Conservation (phyloP, 139 green algal genomes). For the Penium margaritaceum region DNA sequence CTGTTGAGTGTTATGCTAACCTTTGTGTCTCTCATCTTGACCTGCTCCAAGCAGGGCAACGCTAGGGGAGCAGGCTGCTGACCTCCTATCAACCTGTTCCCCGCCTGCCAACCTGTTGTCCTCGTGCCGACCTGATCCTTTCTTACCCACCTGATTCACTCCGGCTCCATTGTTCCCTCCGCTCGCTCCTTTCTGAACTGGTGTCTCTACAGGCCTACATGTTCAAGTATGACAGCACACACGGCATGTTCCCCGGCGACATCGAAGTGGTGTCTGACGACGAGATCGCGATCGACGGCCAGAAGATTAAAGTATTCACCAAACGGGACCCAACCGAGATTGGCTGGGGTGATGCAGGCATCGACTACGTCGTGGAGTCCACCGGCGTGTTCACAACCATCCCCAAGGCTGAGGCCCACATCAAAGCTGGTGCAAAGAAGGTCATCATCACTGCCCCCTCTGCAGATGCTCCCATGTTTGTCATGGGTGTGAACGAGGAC, state of each 20-base stretch:
- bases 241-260: conserved; percentile 32
- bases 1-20: no score
- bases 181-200: no score
- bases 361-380: conserved; percentile 81
- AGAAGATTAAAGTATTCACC: conserved; percentile 27
- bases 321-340: conserved; percentile 80
- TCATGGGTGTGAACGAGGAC: conserved; percentile 56
- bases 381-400: conserved; percentile 64
- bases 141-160: not conserved
- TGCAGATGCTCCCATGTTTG: conserved; percentile 82
- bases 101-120: conserved; percentile 55
- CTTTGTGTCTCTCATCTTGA: no score
- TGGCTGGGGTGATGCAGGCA: conserved; percentile 69
- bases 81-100: no score
- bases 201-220: conserved; percentile 50
- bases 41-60: no score
- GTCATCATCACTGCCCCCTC: conserved; percentile 90
- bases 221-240: conserved; percentile 45
- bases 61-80: no score
- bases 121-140: not conserved
- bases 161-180: no score
- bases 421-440: conserved; percentile 81
- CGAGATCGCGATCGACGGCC: conserved; percentile 27
- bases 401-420: conserved; percentile 22
- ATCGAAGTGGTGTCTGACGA: conserved; percentile 25